Conservation (phyloP, 805 yeast genomes). For the Zygoascus flipseniorum region DNA sequence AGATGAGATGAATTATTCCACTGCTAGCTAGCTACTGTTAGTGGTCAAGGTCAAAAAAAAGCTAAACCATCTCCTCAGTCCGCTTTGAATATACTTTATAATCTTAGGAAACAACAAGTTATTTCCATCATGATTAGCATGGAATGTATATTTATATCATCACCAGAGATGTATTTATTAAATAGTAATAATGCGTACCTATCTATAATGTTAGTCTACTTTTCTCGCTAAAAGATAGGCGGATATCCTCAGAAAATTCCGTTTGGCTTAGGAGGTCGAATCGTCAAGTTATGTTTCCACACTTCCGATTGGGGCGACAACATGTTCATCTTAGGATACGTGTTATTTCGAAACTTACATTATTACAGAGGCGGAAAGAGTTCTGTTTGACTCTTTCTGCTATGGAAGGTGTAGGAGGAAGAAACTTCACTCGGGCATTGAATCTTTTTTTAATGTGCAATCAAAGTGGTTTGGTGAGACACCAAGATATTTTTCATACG, state of each 20-base stretch:
- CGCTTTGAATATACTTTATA: not conserved
- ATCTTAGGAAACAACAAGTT: not conserved
- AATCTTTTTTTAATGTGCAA: not conserved
- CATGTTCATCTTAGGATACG: constrained; percentile 11
- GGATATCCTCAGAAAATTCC: constrained; percentile 28
- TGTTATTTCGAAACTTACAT: not conserved
- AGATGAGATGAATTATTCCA: too few relatives aligned
- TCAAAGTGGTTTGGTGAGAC: not conserved
- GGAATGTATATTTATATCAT: constrained; percentile 34
- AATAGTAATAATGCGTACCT: not conserved
- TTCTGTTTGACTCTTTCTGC: too few relatives aligned
- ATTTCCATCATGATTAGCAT: constrained; percentile 53
- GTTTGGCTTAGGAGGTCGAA: constrained; percentile 57
- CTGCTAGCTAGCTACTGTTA: too few relatives aligned
- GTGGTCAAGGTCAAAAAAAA: too few relatives aligned
- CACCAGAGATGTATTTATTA: constrained; percentile 31
- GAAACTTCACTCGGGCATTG: not conserved
- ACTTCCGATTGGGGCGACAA: constrained; percentile 60
- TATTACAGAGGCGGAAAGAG: not conserved
- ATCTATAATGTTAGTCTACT: not conserved
- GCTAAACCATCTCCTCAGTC: not conserved
- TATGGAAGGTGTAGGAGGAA: not conserved
- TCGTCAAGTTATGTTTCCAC: constrained; percentile 57
- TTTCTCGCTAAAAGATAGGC: too few relatives aligned
- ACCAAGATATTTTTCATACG: not conserved